Evolutionary conservation across 495 filamentous ascomycete species (phyloP), one percentile per base, ranked within the genome.

Genomic region (Pseudomonodictys pantanalensis): DNA sequence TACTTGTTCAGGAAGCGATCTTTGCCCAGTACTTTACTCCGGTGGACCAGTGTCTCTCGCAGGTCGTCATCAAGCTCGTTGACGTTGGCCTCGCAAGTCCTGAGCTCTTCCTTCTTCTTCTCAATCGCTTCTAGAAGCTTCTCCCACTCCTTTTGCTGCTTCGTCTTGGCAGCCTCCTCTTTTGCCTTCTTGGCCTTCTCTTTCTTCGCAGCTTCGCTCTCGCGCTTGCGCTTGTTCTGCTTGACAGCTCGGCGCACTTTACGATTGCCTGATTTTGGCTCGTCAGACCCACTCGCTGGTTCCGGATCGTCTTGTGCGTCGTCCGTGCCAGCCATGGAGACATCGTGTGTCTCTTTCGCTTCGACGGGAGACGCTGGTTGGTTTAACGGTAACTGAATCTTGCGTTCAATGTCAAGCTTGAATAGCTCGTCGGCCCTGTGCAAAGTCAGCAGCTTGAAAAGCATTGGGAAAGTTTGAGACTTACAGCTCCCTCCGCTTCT

Each of bases 1-100:
- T 97, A 98, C 20, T 91, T 88, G 69, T 97, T 98, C 84, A 90
- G 96, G 77, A 95, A 98, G 23, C 93, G 83, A 70, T 98, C 93
- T 61, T 90, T 89, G 42, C 93, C 93, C 10, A 98, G 79, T 50
- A 90, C 84, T 54, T 87, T 85, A 12, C 91, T 96, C 48, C 93
- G 87, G 35, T 90, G 88, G 68, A 92, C 95, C 69, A 96, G 90
- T 39, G 90, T 87, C 72, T 97, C 91, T 50, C 93, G 86, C 32
- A 98, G 80, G 68, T 97, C 91, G 60, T 95, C 90, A 65, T 97
- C 92, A 42, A 93, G 79, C 8, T 83, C 82, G 7, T 80, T 80
- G 61, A 98, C 95, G 66, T 92, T 84, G 17, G 87, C 86, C 68
- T 98, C 91, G 67, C 85, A 87, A 56, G 86, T 84, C 61, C 81